Base-by-base conservation (phyloP, 441 rosid genomes). In the Biscutella laevigata region DNA sequence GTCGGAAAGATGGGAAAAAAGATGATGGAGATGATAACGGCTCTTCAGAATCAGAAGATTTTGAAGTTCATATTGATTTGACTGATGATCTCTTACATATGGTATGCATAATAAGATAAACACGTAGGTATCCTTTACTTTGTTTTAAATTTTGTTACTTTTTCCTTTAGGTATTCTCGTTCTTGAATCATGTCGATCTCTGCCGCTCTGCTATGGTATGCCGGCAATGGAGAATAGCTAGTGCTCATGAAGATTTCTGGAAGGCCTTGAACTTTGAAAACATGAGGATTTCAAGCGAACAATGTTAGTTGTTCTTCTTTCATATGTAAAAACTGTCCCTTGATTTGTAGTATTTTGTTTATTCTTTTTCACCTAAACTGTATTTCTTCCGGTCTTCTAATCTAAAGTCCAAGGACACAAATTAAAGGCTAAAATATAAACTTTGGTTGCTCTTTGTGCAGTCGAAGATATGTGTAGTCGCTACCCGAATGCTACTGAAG, bases 231-330 rank as follows among this genome's bases (percentile, higher is more conserved):
- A 87, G 87, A 76, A 69, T 71, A 60, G 96, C 96, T 58, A 89
- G 94, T 70, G 72, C 91, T 38, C 99, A 94, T 78, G 99, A 94
- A 67, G 96, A 88, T 64, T 89, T 86, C 53, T 94, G 99, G 97
- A 94, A 76, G 73, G 72, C 77, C 70, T 71, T 89, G 73, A 79
- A 86, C 74, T 89, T 94, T 68, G 81, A 86, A 71, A 76, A 84
- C 55, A 78, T 73, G 48, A 84, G 79, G 52, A 79, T 94, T 64
- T 82, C 95, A 14, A 47, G 77, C 13, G 90, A 86, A 53, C 95
- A 84, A 74, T 88, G 99, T 94, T 76, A 84, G 98, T 71, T 61
- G 29, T 51, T 53, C 34, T 29, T 12, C 20, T 10, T 28, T 8
- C 46, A n/a, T 21, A 7, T 3, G 15, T 44, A 46, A 17, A 49